Evolutionary conservation across 495 filamentous ascomycete species (phyloP), one percentile per base, ranked within the genome.

Genomic region (Penicillium nucicola): DNA sequence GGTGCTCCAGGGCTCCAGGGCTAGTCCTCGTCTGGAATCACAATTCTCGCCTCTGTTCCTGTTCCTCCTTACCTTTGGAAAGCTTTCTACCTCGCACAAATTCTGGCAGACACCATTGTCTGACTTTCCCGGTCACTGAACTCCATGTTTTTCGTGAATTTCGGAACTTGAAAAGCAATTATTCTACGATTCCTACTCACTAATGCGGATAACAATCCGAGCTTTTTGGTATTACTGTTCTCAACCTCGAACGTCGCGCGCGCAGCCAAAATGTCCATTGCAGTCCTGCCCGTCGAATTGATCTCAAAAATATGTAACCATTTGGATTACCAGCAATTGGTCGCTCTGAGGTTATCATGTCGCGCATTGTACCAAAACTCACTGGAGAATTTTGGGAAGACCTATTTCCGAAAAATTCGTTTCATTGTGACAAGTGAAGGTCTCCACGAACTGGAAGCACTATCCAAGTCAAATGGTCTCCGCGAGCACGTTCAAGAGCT

Each of bases 381-480:
- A 45, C 42, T 47, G n/a, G 52, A 50, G 25, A 45, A 36, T 46
- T 58, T 58, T 19, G 30, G 37, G 30, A 12, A 43, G 25, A 25
- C 40, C 20, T 55, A 17, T 47, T 55, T 10, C 35, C 25, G 18
- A 47, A 54, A 19, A 42, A 55, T 58, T 12, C 20, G 43, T 25
- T 58, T 58, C 42, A 55, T 58, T 42, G 56, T 44, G 37, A 58
- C 47, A 52, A 58, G 51, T 36, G 56, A 58, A 32, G 43, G 51
- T 50, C 56, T 58, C 38, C 19, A 42, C 15, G 42, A 51, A 55
- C 19, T 58, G 14, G 52, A 55, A 51, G 37, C 15, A 41, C 32
- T 55, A 28, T 45, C 56, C 37, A 34, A 34, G 35, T 46, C 36
- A 47, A 42, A 55, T 38, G 42, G 36, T 48, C 23, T 51, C 33